A percentile compares a stretch with the other conserved stretches of the same genome.
These are phyloP conservation scores for Cubamyces sp. DNA, from an alignment of 768 basidiomycete species.

Conservation along the genomic window DNA sequence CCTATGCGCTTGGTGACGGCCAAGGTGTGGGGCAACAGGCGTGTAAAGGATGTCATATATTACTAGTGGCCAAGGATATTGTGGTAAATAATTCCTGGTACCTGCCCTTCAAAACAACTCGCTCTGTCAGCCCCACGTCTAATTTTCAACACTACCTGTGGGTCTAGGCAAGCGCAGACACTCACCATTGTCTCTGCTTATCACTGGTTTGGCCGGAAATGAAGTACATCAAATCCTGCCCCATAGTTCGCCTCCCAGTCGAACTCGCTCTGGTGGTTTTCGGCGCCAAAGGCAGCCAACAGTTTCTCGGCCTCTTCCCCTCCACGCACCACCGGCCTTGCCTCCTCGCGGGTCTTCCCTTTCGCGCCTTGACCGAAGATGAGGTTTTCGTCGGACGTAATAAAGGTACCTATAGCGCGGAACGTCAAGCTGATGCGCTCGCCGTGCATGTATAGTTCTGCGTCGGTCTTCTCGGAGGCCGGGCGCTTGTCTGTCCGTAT, in stretches of 20 bases:
- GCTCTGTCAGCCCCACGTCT: no score
- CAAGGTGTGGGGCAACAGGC: no score
- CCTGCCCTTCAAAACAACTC: no score
- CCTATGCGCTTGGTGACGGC: no score
- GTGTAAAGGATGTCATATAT: no score
- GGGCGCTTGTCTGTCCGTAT: slow-evolving; percentile 79
- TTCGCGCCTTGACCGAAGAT: slow-evolving; percentile 80
- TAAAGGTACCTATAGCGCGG: slow-evolving; percentile 76
- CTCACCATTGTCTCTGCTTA: background rate
- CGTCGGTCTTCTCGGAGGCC: slow-evolving; percentile 50
- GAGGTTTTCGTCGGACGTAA: slow-evolving; percentile 49
- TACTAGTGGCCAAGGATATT: no score
- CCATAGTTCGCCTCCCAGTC: slow-evolving; percentile 73
- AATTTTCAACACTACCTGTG: no score
- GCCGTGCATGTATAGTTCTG: slow-evolving; percentile 59
- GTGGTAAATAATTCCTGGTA: no score
- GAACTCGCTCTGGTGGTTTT: slow-evolving; percentile 72
- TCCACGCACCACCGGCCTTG: slow-evolving; percentile 57
- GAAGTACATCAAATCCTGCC: slow-evolving; percentile 68
- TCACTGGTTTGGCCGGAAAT: slow-evolving; percentile 34
- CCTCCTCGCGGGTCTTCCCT: slow-evolving; percentile 59
- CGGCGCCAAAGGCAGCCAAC: slow-evolving; percentile 69
- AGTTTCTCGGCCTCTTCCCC: slow-evolving; percentile 51
- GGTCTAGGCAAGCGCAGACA: no score
- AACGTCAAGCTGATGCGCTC: slow-evolving; percentile 83